Base-by-base conservation (phyloP, 768 basidiomycete genomes). In the Lentinus tigrinus region DNA sequence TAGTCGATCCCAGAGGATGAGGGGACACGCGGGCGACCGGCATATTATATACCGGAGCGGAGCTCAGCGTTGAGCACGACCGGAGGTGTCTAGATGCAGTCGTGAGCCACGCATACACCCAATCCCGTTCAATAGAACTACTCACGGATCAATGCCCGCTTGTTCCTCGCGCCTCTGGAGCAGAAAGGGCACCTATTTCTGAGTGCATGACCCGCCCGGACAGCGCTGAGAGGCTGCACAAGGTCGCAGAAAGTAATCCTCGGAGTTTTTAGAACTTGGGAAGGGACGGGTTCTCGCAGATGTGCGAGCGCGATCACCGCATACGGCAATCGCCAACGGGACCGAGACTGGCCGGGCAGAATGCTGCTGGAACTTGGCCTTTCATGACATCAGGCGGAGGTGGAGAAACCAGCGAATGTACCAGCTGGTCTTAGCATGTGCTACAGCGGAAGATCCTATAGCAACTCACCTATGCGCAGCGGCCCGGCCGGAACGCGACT, bases 301-400 rank as follows among this genome's bases (percentile, higher is more conserved):
- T 46, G 39, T 49, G 58, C 52, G 40, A 38, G 42, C 28, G 39
- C 52, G 58, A 50, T 49, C 52, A 59, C 39, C 58, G 52, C 47
- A 54, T 49, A 42, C 44, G 23, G 47, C 31, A 49, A 31, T 4
- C 28, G 31, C 19, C 27, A 40, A 53, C 53, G 26, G 23, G 13
- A 14, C 23, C 19, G 43, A 46, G 23, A 19, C 21, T 26, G 58
- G 43, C 58, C 46, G 42, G 46, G 38, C 48, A 51, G 49, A 51
- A 51, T n/a, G n/a, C n/a, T n/a, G 40, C 17, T 37, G n/a, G n/a
- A n/a, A n/a, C n/a, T n/a, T n/a, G n/a, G n/a, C n/a, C n/a, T n/a
- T n/a, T n/a, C n/a, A 40, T 36, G 38, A 26, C 49, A 27, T 44
- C 42, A 49, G 40, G 37, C 21, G 19, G 16, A n/a, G 57, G 28